These are phyloP conservation scores for Sordariomycetes sp. DNA, from an alignment of 2,329 filamentous ascomycete species.

Conservation along the genomic window DNA sequence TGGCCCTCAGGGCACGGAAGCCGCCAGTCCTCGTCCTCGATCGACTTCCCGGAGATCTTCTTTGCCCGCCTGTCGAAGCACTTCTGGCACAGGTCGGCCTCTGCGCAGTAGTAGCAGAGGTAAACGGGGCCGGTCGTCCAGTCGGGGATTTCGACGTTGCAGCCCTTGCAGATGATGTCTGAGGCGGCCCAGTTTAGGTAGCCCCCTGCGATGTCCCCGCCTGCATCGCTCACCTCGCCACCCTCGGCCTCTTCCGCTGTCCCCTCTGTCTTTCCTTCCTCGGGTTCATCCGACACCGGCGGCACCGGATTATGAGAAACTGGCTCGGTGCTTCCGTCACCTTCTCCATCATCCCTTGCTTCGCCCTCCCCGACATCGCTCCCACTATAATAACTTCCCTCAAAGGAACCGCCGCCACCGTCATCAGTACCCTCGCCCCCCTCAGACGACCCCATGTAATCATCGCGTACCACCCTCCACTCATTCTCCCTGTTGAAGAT, in stretches of 20 bases:
- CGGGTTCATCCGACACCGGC: no score
- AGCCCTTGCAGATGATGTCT: background rate
- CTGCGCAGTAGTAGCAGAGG: conserved; percentile 2
- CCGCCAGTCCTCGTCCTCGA: background rate
- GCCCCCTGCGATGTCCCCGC: background rate
- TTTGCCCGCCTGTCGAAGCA: background rate
- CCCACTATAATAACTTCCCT: no score
- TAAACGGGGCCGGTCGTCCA: background rate
- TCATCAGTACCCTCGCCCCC: background rate
- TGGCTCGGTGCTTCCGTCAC: no score
- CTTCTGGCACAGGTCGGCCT: background rate
- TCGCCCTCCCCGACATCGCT: background rate
- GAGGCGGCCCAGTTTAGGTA: background rate
- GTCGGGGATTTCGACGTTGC: background rate
- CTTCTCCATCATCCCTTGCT: background rate
- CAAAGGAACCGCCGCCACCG: no score
- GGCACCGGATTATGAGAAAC: background rate
- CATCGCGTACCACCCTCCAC: background rate
- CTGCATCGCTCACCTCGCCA: no score
- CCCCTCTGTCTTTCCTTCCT: no score
- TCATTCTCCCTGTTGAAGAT: background rate
- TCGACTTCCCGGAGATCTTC: background rate
- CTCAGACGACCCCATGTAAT: background rate
- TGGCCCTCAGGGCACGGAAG: background rate
- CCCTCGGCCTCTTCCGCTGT: background rate